Conservation (phyloP, 805 yeast species). For the Candida verbasci region DNA sequence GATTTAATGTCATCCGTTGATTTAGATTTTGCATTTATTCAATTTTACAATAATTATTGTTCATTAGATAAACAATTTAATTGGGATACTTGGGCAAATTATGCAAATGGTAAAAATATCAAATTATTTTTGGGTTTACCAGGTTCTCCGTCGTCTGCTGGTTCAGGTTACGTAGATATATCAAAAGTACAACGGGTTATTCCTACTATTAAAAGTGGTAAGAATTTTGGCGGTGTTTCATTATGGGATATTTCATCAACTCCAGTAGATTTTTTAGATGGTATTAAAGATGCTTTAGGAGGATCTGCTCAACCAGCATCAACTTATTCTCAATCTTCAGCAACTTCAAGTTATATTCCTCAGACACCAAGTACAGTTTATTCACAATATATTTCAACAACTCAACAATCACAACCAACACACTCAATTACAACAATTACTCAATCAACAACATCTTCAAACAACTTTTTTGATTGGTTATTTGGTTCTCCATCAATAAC, state of each 20-base stretch:
- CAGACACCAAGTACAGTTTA: background rate
- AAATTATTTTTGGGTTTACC: slow-evolving; percentile 76
- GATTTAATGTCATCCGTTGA: slow-evolving; percentile 42
- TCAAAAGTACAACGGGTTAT: slow-evolving; percentile 14
- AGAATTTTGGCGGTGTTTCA: slow-evolving; percentile 34
- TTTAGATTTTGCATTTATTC: slow-evolving; percentile 80
- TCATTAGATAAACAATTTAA: slow-evolving; percentile 48
- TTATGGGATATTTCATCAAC: slow-evolving; percentile 36
- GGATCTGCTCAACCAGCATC: background rate
- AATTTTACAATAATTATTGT: slow-evolving; percentile 87
- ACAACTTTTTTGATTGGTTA: background rate
- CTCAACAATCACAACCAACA: background rate
- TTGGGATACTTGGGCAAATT: slow-evolving; percentile 68
- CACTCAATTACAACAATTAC: background rate
- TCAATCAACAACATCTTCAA: background rate
- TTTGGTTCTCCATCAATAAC: background rate
- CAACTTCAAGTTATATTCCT: background rate
- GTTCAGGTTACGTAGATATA: slow-evolving; percentile 39
- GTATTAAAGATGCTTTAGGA: slow-evolving; percentile 2
- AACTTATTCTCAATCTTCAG: background rate
- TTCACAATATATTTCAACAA: background rate
- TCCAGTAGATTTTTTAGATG: slow-evolving; percentile 1
- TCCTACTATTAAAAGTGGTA: slow-evolving; percentile 13
- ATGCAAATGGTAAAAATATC: slow-evolving; percentile 63
- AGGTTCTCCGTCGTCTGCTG: slow-evolving; percentile 51